Base-by-base conservation (phyloP, 2,329 filamentous ascomycete genomes). In the Atkinsonella hypoxylon region DNA sequence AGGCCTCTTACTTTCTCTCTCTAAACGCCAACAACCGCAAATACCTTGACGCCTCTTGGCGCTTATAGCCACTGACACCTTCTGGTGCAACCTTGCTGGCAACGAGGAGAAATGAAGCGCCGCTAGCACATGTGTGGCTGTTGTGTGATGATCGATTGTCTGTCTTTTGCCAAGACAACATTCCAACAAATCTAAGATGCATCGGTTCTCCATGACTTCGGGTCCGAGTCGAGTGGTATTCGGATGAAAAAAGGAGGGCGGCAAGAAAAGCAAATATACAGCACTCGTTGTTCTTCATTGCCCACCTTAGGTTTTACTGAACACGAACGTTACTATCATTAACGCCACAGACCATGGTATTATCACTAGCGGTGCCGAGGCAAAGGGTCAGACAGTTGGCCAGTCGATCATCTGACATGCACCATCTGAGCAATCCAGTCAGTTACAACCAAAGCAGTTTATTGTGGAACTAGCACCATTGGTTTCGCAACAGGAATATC, bases 141-240 rank as follows among this genome's bases (percentile, higher is more conserved):
- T 9, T 22, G 36, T 18, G 34, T 31, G 34, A 45, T 40, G 48
- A 11, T 34, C 22, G 26, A 20, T 45, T 38, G 11, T 39, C 30
- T 4, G 13, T 41, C 31, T 36, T 20, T 36, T 20, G 30, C 22
- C 22, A 20, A 12, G 48, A 20, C 42, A 31, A 39, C 20, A 20
- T 40, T 31, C 40, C 20, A 12, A 30, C n/a, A 30, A 20, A 17
- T 15, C 8, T 17, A 34, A 20, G 32, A 18, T 20, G 13, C 39
- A 42, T 34, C 39, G 30, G 43, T 26, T 18, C 32, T 42, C 46
- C 50, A 22, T 49, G 46, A 18, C 42, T 48, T 52, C 50, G 50
- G 50, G 30, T 39, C 50, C 50, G 50, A 52, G 34, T 45, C 34
- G 40, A 42, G 41, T 52, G 34, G 34, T 41, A 49, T 45, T 49